Conservation (phyloP, 495 filamentous ascomycete species). For the Podospora conica region DNA sequence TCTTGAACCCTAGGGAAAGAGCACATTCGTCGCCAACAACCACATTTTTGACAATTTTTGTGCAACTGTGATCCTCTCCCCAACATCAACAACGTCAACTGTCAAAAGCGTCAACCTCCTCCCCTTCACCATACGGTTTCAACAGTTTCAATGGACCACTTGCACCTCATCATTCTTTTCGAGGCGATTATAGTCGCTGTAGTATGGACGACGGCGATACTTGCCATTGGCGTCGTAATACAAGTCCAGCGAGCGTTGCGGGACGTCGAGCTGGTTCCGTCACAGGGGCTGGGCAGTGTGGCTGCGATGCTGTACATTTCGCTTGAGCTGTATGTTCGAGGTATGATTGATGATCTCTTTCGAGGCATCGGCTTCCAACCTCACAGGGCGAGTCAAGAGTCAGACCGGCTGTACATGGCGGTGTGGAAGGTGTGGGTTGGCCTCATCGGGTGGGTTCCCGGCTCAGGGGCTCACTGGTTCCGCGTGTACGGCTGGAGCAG, state of each 20-base stretch:
- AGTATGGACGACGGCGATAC: neutral
- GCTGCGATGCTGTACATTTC: too few relatives aligned
- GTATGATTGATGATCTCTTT: neutral
- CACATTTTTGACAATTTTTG: neutral
- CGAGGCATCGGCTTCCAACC: neutral
- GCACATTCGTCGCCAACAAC: neutral
- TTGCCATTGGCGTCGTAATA: neutral
- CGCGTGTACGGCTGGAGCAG: neutral
- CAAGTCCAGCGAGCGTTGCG: neutral
- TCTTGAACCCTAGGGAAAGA: too few relatives aligned
- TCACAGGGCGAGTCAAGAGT: neutral
- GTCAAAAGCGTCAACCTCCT: too few relatives aligned
- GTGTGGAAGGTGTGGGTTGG: neutral
- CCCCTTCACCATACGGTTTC: too few relatives aligned
- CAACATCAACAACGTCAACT: too few relatives aligned
- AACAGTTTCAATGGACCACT: neutral
- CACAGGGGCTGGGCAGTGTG: neutral
- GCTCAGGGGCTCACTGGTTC: neutral
- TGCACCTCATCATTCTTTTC: neutral
- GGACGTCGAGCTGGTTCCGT: neutral
- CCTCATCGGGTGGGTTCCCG: neutral
- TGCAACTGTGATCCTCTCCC: too few relatives aligned
- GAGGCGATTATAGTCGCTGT: neutral
- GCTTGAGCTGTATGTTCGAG: neutral
- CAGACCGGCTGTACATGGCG: too few relatives aligned